Conservation (phyloP, 306 rosid genomes). For the Sicyos baderoa region DNA sequence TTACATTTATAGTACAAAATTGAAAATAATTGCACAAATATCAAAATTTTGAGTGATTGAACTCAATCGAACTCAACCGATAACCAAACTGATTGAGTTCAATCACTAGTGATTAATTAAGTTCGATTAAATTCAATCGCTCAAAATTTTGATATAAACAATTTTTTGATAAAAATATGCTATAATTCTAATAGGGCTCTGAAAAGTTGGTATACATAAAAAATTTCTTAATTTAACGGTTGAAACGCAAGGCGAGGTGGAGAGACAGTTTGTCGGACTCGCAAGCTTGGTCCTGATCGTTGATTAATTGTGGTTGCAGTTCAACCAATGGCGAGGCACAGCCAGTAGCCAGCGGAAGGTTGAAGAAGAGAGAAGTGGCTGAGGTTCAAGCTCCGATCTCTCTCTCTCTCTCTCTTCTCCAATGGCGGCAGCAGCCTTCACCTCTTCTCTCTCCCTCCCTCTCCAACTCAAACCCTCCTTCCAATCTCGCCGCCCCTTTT, state of each 20-base stretch:
- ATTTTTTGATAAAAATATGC: no score
- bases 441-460: conserved; percentile 42
- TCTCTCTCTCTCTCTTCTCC: conserved; percentile 24
- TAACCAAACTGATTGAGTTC: no score
- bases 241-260: neutral
- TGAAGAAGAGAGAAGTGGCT: neutral
- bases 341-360: neutral
- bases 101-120: no score
- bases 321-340: neutral
- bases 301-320: conserved; percentile 4
- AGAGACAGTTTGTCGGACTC: neutral
- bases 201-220: no score
- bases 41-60: no score
- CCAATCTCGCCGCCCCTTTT: neutral
- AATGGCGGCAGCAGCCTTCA: conserved; percentile 65
- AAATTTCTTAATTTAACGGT: conserved; percentile 10
- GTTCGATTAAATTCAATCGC: no score
- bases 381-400: conserved; percentile 24
- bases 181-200: no score
- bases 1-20: no score
- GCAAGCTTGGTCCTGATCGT: neutral
- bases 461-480: conserved; percentile 18
- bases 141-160: no score
- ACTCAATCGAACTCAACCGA: no score
- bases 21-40: no score